A percentile compares a stretch with the other conserved stretches of the same genome.
phyloP scores from a whole-genome alignment of 1,284 basidiomycete genomes.

The Boletellus deceptivus region DNA sequence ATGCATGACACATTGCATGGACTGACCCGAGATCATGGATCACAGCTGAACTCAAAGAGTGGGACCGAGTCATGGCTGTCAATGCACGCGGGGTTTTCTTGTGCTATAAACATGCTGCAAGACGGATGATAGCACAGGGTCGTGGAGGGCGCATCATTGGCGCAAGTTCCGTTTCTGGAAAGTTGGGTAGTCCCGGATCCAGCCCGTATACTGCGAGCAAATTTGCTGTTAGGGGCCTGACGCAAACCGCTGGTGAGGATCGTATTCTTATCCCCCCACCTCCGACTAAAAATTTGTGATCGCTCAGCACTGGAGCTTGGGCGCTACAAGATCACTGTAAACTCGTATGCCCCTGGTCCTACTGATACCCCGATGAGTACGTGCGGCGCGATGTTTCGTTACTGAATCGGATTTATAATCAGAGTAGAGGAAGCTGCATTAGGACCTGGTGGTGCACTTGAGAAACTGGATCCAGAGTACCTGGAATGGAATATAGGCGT shows the following conservation, averaged over 20 bases:
- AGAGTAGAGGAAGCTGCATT: neutral
- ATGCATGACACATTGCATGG: neutral
- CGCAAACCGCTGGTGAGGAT: constrained; percentile 21
- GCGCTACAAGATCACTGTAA: constrained; percentile 25
- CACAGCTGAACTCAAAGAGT: constrained; percentile 21
- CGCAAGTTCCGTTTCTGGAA: constrained; percentile 28
- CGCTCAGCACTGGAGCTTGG: constrained; percentile 33
- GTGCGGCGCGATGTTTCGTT: neutral
- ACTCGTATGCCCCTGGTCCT: constrained; percentile 23
- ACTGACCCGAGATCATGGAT: neutral
- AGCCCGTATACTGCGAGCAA: constrained; percentile 29
- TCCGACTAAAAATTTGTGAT: neutral
- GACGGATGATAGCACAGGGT: constrained; percentile 37
- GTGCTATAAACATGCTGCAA: constrained; percentile 25
- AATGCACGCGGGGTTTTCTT: neutral
- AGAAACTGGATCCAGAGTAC: neutral
- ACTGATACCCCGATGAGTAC: constrained; percentile 23
- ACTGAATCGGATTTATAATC: neutral
- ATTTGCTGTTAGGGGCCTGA: constrained; percentile 32
- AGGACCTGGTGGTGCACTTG: neutral
- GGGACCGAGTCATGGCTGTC: constrained; percentile 27
- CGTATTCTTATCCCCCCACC: neutral
- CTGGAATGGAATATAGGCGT: constrained; percentile 1
- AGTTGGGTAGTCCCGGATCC: constrained; percentile 4
- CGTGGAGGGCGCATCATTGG: constrained; percentile 40